Base-by-base conservation (phyloP, 495 filamentous ascomycete genomes). In the Penicillium argentinense region DNA sequence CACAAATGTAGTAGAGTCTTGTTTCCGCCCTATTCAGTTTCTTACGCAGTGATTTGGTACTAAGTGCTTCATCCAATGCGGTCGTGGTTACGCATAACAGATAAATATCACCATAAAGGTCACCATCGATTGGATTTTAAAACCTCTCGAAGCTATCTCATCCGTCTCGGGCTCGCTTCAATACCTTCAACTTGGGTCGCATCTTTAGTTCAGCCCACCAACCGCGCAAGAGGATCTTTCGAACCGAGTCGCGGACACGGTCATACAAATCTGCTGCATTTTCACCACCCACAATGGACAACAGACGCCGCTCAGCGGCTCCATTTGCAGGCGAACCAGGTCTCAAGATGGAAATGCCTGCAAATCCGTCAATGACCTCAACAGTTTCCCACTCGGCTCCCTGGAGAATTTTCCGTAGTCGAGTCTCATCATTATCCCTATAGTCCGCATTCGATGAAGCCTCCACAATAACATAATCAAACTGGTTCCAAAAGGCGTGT, bases 381-480 rank as follows among this genome's bases (percentile, higher is more conserved):
- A 93, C 64, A 8, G 80, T 74, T 49, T 88, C 77, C 91, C 91
- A 99, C 2, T 69, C 69, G 5, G 60, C 54, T 9, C 9, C 36
- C 14, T 54, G 53, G 0, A 63, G 46, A 11, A 44, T 54, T n/a
- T 0, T 24, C 1, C 42, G 45, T 14, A 63, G 27, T 11, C 42
- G 42, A 0, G 16, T 51, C 22, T 61, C 60, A 44, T 63, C 60
- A 4, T 14, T 16, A 43, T 63, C 60, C 28, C 21, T 4, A 14
- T 29, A 47, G 2, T 33, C 45, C 2, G 29, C 18, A 12, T 83
- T 84, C 16, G 57, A 45, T 9, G 53, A 60, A 4, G 81, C 68
- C 68, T 93, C 88, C 8, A 85, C 76, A 5, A 97, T 73, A 5
- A 81, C 81, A 56, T 89, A 99, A 56, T 96, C 86, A 47, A 96